Conservation (phyloP, 2,329 filamentous ascomycete species). For the Harringtonia aguacate region DNA sequence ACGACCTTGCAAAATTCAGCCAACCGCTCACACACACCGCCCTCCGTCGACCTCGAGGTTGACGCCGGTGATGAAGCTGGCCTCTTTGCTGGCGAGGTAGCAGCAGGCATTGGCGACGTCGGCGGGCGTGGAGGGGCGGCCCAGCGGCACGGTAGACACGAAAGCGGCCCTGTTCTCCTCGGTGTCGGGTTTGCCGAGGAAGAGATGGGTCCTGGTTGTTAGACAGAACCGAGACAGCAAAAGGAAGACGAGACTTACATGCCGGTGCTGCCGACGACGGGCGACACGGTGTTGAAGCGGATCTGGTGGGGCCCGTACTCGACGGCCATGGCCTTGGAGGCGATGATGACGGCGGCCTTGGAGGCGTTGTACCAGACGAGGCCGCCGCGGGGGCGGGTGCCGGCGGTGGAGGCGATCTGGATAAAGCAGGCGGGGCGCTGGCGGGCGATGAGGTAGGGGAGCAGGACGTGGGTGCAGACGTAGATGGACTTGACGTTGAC, state of each 20-base stretch:
- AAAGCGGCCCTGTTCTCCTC: slow-evolving; percentile 47
- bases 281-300: slow-evolving; percentile 62
- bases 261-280: slow-evolving; percentile 55
- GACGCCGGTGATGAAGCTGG: slow-evolving; percentile 60
- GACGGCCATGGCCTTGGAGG: slow-evolving; percentile 49
- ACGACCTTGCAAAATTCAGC: too few species aligned
- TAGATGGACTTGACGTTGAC: slow-evolving; percentile 62
- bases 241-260: slow-evolving; percentile 25
- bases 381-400: slow-evolving; percentile 46
- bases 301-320: slow-evolving; percentile 66
- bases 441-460: slow-evolving; percentile 49
- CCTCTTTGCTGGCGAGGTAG: slow-evolving; percentile 62
- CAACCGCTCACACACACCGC: slow-evolving; percentile 8
- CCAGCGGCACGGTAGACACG: slow-evolving; percentile 42
- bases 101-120: slow-evolving; percentile 63
- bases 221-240: not conserved
- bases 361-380: slow-evolving; percentile 62
- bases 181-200: slow-evolving; percentile 52
- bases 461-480: slow-evolving; percentile 44
- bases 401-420: slow-evolving; percentile 56
- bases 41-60: slow-evolving; percentile 45
- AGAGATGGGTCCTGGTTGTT: slow-evolving; percentile 28
- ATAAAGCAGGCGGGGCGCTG: slow-evolving; percentile 50
- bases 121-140: slow-evolving; percentile 42
- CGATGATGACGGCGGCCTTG: slow-evolving; percentile 55